A percentile compares a stretch with the other conserved stretches of the same genome.
Conservation (phyloP, 2,329 filamentous ascomycete species). For the Aaosphaeria arxii region DNA sequence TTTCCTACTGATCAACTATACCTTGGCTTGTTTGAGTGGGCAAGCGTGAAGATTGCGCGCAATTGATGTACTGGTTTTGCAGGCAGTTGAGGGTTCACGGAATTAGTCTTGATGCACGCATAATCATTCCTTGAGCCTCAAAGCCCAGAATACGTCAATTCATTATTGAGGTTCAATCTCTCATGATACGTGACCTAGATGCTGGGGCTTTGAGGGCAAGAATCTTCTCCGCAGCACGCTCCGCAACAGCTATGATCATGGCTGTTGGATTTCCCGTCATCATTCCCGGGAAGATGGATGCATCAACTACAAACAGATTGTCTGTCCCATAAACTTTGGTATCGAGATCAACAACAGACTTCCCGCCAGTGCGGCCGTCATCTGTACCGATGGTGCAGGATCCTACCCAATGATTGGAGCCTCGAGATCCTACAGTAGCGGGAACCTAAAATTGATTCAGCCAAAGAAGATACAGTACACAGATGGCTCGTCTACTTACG, state of each 20-base stretch:
- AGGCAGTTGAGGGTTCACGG: too few species aligned
- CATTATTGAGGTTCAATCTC: too few species aligned
- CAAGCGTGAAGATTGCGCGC: too few species aligned
- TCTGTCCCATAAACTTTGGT: slow-evolving; percentile 44
- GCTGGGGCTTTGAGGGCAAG: slow-evolving; percentile 13
- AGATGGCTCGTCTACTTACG: slow-evolving; percentile 5
- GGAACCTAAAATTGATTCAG: slow-evolving; percentile 10
- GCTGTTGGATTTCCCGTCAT: slow-evolving; percentile 29
- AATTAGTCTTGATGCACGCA: too few species aligned
- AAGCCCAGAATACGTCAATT: too few species aligned
- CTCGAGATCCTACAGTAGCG: slow-evolving; percentile 22
- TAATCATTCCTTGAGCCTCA: too few species aligned
- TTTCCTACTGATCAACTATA: too few species aligned
- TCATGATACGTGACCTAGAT: too few species aligned
- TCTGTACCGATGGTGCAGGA: slow-evolving; percentile 51
- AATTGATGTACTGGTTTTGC: too few species aligned
- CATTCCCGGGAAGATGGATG: slow-evolving; percentile 41
- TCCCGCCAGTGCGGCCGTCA: slow-evolving; percentile 31
- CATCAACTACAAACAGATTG: slow-evolving; percentile 43
- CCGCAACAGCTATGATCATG: slow-evolving; percentile 22
- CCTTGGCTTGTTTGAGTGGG: too few species aligned
- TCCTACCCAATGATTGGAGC: slow-evolving; percentile 44
- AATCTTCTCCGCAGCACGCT: slow-evolving; percentile 26
- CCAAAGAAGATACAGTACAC: neutral
- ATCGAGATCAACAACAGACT: slow-evolving; percentile 46